phyloP scores from a whole-genome alignment of 257 asterid genomes.

The Misopates orontium region DNA sequence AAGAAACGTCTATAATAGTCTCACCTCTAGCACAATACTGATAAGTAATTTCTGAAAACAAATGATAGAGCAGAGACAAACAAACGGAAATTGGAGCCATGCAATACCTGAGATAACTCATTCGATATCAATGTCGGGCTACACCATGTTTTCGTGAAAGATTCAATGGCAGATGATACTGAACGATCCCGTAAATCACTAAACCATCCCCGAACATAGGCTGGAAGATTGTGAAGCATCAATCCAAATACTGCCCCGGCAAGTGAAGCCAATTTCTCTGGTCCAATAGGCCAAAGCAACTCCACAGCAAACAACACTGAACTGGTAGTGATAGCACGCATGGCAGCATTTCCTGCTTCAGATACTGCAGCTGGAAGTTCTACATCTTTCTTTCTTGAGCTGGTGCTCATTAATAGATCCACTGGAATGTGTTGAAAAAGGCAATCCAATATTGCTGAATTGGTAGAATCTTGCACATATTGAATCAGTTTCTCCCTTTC shows the following conservation, averaged over 20 bases:
- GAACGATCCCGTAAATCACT: constrained; percentile 87
- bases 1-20: too few relatives aligned
- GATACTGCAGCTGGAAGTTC: constrained; percentile 61
- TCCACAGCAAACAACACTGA: constrained; percentile 64
- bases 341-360: constrained; percentile 78
- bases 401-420: constrained; percentile 56
- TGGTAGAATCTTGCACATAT: constrained; percentile 72
- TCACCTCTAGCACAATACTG: too few relatives aligned
- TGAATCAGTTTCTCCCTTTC: constrained; percentile 79
- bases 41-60: not conserved
- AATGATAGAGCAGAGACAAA: not conserved
- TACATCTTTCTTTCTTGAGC: constrained; percentile 68
- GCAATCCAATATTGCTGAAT: constrained; percentile 76
- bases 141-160: constrained; percentile 91
- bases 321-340: constrained; percentile 59
- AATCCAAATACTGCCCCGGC: constrained; percentile 86
- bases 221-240: constrained; percentile 93
- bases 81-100: not conserved
- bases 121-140: constrained; percentile 80
- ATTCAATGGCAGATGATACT: constrained; percentile 74
- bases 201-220: constrained; percentile 97
- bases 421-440: constrained; percentile 83
- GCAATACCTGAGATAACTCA: constrained; percentile 76
- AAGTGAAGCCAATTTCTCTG: constrained; percentile 76
- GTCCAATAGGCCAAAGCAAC: constrained; percentile 75